Evolutionary conservation across 106 monocot genomes (phyloP).

Genomic region (Posidonia australis): DNA sequence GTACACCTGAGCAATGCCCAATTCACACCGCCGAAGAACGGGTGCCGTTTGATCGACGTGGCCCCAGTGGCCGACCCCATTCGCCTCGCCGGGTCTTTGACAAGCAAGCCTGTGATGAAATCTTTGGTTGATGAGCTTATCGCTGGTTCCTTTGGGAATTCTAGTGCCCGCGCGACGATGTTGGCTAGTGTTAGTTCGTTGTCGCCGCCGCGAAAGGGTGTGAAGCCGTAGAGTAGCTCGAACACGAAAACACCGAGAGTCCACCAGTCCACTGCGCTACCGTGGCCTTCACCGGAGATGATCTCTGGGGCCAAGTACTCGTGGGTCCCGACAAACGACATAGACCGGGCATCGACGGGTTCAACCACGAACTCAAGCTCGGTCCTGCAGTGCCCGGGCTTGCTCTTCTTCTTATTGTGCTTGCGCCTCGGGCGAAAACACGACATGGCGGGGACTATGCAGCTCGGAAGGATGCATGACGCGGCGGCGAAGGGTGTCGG

Average conservation of each 20-base stretch:
- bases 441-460: conserved; percentile 68
- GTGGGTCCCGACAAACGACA: conserved; percentile 94
- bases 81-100: conserved; percentile 58
- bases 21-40: conserved; percentile 71
- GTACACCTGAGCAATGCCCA: conserved; percentile 83
- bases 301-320: conserved; percentile 95
- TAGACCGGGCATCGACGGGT: conserved; percentile 77
- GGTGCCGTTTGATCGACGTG: conserved; percentile 64
- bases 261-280: conserved; percentile 92
- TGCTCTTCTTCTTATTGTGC: conserved; percentile 13
- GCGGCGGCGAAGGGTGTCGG: conserved; percentile 3
- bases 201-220: conserved; percentile 73
- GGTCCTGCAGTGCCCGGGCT: not conserved
- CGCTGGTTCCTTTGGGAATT: conserved; percentile 73
- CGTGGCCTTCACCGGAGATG: conserved; percentile 88
- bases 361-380: conserved; percentile 76
- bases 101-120: conserved; percentile 47
- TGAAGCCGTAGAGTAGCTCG: conserved; percentile 77
- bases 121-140: conserved; percentile 38
- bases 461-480: conserved; percentile 64
- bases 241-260: conserved; percentile 77
- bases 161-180: conserved; percentile 82
- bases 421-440: conserved; percentile 44
- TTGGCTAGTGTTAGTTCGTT: conserved; percentile 80
- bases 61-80: conserved; percentile 68